Evolutionary conservation across 768 basidiomycete species (phyloP).

Genomic region (Leccinum obscurum): DNA sequence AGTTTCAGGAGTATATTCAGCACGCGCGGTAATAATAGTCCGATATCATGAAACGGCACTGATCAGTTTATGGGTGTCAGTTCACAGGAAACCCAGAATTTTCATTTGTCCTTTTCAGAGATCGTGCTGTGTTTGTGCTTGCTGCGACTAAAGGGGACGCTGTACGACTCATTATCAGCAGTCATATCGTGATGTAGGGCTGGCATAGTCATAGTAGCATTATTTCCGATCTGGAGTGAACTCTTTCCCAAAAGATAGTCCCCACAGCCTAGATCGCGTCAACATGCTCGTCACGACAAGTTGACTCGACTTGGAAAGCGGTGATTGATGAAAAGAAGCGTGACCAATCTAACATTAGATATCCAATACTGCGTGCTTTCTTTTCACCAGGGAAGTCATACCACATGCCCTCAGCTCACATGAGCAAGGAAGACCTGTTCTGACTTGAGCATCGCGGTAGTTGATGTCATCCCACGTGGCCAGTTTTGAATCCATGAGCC

Average conservation of each 20-base stretch:
- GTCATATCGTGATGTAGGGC: constrained; percentile 1
- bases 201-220: constrained; percentile 11
- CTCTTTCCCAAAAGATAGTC: background rate
- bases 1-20: constrained; percentile 5
- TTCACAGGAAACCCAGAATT: constrained; percentile 3
- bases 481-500: constrained; percentile 1
- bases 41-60: background rate
- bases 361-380: background rate
- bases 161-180: constrained; percentile 5
- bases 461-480: background rate
- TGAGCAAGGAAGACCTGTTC: background rate
- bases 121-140: constrained; percentile 7
- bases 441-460: constrained; percentile 10
- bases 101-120: background rate
- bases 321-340: constrained; percentile 6
- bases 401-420: constrained; percentile 16
- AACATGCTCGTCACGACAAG: constrained; percentile 9
- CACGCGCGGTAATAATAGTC: background rate
- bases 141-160: background rate
- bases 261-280: constrained; percentile 10
- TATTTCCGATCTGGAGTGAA: constrained; percentile 5
- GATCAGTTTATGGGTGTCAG: background rate
- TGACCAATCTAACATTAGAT: constrained; percentile 11
- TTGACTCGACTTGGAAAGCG: constrained; percentile 11
- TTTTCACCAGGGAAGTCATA: background rate